Evolutionary conservation across 345 rosid genomes (phyloP).

Genomic region (rapeseed (Brassica napus)): Da-Ae NC_063443.1:16592501-16593000

Average conservation of each 20-base stretch:
- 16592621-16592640: conserved; percentile 92
- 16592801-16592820: conserved; percentile 89
- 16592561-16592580: conserved; percentile 92
- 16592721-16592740: conserved; percentile 9
- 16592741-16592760: conserved; percentile 97
- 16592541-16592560: conserved; percentile 50
- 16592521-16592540: conserved; percentile 26
- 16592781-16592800: conserved; percentile 82
- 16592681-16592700: conserved; percentile 2
- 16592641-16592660: conserved; percentile 80
- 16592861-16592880: conserved; percentile 77
- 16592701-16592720: conserved; percentile 8
- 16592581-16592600: conserved; percentile 66
- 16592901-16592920: conserved; percentile 24
- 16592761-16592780: conserved; percentile 98
- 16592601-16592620: conserved; percentile 61
- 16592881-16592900: conserved; percentile 86
- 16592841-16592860: conserved; percentile 98
- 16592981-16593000: conserved; percentile 35
- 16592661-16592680: neutral
- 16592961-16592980: conserved; percentile 38
- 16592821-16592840: conserved; percentile 96
- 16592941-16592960: conserved; percentile 25
- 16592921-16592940: conserved; percentile 6
- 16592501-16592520: conserved; percentile 9